Evolutionary conservation across 306 rosid species (phyloP).

Genomic region (Cicer yamashitae): DNA sequence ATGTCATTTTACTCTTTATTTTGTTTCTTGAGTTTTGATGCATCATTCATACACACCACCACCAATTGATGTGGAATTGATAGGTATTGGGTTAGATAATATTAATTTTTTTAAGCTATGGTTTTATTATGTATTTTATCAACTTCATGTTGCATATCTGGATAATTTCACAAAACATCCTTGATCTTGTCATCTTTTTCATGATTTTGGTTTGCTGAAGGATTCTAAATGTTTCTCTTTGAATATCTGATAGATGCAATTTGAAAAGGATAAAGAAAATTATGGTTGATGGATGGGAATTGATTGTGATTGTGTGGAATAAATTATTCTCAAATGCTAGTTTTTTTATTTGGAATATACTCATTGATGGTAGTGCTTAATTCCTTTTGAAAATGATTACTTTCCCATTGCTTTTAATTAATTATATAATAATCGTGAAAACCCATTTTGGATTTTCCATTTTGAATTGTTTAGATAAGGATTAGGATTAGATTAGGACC

Average conservation of each 20-base stretch:
- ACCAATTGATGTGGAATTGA: conserved; percentile 13
- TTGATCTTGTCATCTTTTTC: conserved; percentile 6
- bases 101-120: not conserved
- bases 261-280: not conserved
- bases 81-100: conserved; percentile 2
- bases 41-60: not conserved
- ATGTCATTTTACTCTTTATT: not conserved
- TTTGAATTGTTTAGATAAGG: conserved; percentile 35
- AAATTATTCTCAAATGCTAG: not conserved
- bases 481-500: conserved; percentile 13
- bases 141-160: not conserved
- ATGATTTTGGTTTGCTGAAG: not conserved
- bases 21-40: not conserved
- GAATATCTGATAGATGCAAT: conserved; percentile 34
- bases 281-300: not conserved
- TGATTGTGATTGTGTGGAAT: conserved; percentile 1
- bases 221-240: conserved; percentile 12
- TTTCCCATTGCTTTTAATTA: conserved; percentile 16
- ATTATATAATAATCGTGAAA: not conserved
- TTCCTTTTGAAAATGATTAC: conserved; percentile 6
- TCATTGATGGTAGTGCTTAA: conserved; percentile 1
- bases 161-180: conserved; percentile 3
- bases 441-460: conserved; percentile 3
- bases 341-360: conserved; percentile 28
- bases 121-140: conserved; percentile 25